These are phyloP conservation scores for Poteriospumella lacustris DNA, from an alignment of 108 stramenopile species.

Conservation along the genomic window DNA sequence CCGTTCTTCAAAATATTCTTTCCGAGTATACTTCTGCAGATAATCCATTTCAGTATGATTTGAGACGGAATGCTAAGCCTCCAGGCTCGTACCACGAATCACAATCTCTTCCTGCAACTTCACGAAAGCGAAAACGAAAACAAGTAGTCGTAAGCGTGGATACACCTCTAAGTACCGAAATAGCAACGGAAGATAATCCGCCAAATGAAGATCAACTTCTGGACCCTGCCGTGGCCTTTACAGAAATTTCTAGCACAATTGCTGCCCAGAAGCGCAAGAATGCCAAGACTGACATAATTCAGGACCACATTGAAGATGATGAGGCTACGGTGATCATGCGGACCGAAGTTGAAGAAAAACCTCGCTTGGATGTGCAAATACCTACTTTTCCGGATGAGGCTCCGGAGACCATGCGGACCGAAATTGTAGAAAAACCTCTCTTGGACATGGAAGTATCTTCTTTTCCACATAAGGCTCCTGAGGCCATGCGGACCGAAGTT, in stretches of 20 bases:
- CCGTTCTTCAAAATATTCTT: constrained; percentile 8
- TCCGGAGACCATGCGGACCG: constrained; percentile 5
- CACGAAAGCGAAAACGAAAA: constrained; percentile 7
- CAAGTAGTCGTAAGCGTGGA: constrained; percentile 6
- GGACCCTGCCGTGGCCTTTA: constrained; percentile 5
- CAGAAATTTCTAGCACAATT: constrained; percentile 8
- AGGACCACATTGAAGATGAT: constrained; percentile 7
- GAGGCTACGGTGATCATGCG: constrained; percentile 6
- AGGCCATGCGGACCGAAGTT: constrained; percentile 6
- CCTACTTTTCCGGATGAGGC: constrained; percentile 6
- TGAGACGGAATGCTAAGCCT: constrained; percentile 6
- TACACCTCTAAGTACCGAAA: constrained; percentile 7
- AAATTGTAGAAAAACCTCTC: constrained; percentile 8
- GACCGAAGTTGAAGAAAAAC: constrained; percentile 7
- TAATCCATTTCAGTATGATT: constrained; percentile 9
- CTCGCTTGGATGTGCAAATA: constrained; percentile 7
- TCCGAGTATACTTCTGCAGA: constrained; percentile 7
- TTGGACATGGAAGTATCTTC: constrained; percentile 7
- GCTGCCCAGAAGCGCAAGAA: constrained; percentile 6
- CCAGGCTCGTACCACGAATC: constrained; percentile 6
- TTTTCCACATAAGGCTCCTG: constrained; percentile 7
- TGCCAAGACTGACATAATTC: constrained; percentile 7
- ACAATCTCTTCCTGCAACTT: constrained; percentile 7
- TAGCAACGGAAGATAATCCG: constrained; percentile 7
- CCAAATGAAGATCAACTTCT: constrained; percentile 8